Conservation (phyloP, 2,329 filamentous ascomycete genomes). For the Gaeumannomyces sp. region DNA sequence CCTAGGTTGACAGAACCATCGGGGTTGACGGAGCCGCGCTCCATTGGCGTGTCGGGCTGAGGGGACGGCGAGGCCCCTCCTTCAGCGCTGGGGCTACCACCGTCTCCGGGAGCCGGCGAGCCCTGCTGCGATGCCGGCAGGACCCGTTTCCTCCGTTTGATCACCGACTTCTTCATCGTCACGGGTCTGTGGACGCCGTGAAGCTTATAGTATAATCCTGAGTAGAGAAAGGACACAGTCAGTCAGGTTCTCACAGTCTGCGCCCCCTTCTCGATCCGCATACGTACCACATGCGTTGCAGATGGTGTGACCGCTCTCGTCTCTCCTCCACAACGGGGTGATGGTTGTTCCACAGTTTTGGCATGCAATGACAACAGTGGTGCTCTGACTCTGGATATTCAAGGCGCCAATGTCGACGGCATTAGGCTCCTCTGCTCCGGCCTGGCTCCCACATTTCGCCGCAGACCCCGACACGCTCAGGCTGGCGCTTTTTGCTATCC, state of each 20-base stretch:
- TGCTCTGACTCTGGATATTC: conserved; percentile 37
- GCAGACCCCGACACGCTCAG: conserved; percentile 45
- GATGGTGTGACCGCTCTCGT: conserved; percentile 92
- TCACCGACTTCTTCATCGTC: conserved; percentile 98
- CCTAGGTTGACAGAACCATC: conserved; percentile 62
- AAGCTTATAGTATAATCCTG: conserved; percentile 92
- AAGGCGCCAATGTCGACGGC: conserved; percentile 46
- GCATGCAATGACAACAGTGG: conserved; percentile 76
- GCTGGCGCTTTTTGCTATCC: conserved; percentile 80
- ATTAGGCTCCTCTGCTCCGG: conserved; percentile 29
- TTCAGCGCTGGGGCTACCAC: conserved; percentile 23
- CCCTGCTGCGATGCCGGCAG: conserved; percentile 65
- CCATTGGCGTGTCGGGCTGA: conserved; percentile 26
- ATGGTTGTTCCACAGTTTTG: conserved; percentile 97
- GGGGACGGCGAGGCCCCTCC: conserved; percentile 16
- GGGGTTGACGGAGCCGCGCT: conserved; percentile 53
- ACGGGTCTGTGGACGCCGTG: conserved; percentile 89
- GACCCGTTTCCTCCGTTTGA: conserved; percentile 91
- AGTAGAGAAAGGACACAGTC: conserved; percentile 13
- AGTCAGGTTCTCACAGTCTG: not conserved
- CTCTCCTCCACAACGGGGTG: conserved; percentile 89
- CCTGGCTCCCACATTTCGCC: conserved; percentile 18
- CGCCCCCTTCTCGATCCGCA: no score
- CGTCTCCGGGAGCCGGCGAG: conserved; percentile 5
- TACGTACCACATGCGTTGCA: conserved; percentile 94